Percentiles rank a stretch among this genome's conserved stretches.
phyloP scores from a whole-genome alignment of 768 basidiomycete genomes.

The Leucogyrophana mollusca region DNA sequence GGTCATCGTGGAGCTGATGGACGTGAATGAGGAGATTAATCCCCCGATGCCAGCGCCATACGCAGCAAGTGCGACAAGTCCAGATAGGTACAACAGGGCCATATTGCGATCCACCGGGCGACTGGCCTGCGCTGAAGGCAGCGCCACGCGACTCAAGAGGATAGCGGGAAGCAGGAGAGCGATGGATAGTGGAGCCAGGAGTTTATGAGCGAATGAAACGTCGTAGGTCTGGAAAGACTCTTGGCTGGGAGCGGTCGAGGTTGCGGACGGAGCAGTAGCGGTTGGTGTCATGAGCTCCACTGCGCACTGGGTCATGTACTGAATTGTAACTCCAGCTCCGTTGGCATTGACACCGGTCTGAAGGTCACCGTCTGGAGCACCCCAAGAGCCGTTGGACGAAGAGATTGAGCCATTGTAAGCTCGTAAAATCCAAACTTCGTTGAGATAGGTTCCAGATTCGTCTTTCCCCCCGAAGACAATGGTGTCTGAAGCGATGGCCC shows the following conservation, averaged over 20 bases:
- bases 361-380: conserved; percentile 63
- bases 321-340: conserved; percentile 63
- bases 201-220: conserved; percentile 46
- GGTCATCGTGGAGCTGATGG: conserved; percentile 34
- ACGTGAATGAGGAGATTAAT: conserved; percentile 61
- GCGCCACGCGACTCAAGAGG: conserved; percentile 40
- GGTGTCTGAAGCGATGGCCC: conserved; percentile 56
- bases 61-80: conserved; percentile 41
- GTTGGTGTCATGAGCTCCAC: conserved; percentile 28
- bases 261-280: conserved; percentile 16
- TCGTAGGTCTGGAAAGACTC: conserved; percentile 32
- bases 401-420: conserved; percentile 64
- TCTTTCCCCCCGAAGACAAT: conserved; percentile 81
- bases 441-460: conserved; percentile 59
- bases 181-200: conserved; percentile 47
- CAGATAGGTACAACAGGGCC: conserved; percentile 34
- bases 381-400: conserved; percentile 59
- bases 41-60: conserved; percentile 66
- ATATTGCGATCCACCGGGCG: conserved; percentile 20
- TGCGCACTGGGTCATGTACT: conserved; percentile 64
- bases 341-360: conserved; percentile 61
- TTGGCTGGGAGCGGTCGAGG: conserved; percentile 19
- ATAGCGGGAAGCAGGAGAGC: conserved; percentile 43
- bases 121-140: conserved; percentile 30
- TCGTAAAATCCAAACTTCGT: conserved; percentile 77